These are phyloP conservation scores for Fraxinus platypoda DNA, from an alignment of 305 asterid genomes.

Conservation along the genomic window DNA sequence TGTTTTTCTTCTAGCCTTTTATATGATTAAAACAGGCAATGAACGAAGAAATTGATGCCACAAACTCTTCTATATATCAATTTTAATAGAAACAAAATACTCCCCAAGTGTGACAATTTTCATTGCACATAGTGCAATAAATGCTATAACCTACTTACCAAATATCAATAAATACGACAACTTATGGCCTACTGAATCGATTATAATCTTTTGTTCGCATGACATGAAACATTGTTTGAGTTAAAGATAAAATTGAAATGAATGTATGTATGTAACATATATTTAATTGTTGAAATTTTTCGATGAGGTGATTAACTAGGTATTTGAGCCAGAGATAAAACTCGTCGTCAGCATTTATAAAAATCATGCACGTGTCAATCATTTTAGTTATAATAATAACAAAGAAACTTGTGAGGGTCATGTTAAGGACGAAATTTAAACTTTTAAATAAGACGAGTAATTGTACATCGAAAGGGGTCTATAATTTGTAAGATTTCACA, in stretches of 20 bases:
- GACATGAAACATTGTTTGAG: background rate
- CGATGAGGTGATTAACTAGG: background rate
- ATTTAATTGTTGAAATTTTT: background rate
- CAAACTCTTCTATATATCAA: background rate
- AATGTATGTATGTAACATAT: background rate
- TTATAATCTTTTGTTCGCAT: background rate
- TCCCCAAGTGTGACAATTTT: background rate
- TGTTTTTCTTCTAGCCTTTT: background rate
- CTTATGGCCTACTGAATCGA: background rate
- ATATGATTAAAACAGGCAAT: background rate
- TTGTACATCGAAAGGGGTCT: background rate
- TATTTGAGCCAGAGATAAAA: background rate
- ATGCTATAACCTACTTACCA: slow-evolving; percentile 10
- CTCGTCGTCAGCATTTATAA: background rate
- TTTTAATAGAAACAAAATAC: background rate
- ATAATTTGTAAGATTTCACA: background rate
- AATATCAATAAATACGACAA: slow-evolving; percentile 4
- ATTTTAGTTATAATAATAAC: too few species aligned
- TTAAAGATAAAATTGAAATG: background rate
- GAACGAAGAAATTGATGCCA: background rate
- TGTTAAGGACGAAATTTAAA: background rate
- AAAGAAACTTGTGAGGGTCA: background rate
- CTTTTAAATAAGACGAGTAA: background rate
- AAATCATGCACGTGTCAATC: background rate
- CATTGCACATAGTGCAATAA: slow-evolving; percentile 1